Base-by-base conservation (phyloP, 345 rosid genomes). In the Eucalyptus coolabah region DNA sequence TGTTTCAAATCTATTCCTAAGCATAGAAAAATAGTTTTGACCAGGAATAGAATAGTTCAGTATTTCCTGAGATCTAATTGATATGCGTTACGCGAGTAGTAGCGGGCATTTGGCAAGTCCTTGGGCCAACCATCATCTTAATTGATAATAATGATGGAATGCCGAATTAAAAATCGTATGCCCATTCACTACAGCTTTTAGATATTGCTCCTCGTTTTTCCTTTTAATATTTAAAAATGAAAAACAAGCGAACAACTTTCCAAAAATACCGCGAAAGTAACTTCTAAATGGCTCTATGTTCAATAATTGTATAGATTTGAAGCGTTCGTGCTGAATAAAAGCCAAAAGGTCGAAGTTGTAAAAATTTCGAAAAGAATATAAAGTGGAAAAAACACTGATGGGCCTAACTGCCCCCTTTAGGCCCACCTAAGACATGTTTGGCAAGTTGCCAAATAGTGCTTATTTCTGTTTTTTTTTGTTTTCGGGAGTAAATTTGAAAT, bases 11-110 rank as follows among this genome's bases (percentile, higher is more conserved):
- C 5, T 53, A 53, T 53, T 53, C 1, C 5, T 21, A 53, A 0
- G 0, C 0, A 53, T 5, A 0, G 0, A 53, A 53, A 53, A 21
- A 53, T 21, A 21, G 2, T 53, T 0, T 0, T 53, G 1, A 53
- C 1, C 1, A 53, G 5, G 59, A 53, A 53, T 53, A 53, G 59
- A 53, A 19, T 53, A 19, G 59, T 53, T 12, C 92, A 10, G 23
- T 17, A 67, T 8, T 67, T 8, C 6, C 12, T 67, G 10, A 1
- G 40, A 67, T 67, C 23, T 10, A 67, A 67, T 67, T 0, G 8
- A 67, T 32, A 32, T 16, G 21, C 40, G 0, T 16, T 0, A 8
- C 23, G 8, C 69, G 32, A n/a, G 18, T 32, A 15, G 10, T 4
- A 14, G 72, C 9, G 37, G 72, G 19, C 59, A 53, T 8, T 53